Evolutionary conservation across 345 rosid genomes (phyloP).

Genomic region (Camelina hispida): DNA sequence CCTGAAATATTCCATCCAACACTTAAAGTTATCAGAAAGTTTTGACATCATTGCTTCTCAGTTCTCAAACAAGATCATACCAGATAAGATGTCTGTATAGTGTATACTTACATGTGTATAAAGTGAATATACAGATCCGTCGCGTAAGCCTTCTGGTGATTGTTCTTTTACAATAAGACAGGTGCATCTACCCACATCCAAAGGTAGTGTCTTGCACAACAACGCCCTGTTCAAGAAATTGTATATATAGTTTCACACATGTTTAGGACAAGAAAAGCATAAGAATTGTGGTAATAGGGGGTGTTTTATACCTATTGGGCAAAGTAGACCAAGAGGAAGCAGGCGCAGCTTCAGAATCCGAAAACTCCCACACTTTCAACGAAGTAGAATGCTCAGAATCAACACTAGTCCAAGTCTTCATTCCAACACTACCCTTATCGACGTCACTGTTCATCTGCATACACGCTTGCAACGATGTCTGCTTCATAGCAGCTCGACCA

Average conservation of each 20-base stretch:
- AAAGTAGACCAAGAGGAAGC: constrained; percentile 94
- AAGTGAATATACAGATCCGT: constrained; percentile 73
- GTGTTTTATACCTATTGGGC: constrained; percentile 67
- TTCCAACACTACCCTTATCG: constrained; percentile 56
- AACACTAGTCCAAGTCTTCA: constrained; percentile 60
- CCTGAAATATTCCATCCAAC: constrained; percentile 54
- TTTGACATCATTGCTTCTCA: not conserved
- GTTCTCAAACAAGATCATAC: not conserved
- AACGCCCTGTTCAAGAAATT: constrained; percentile 60
- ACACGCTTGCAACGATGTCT: constrained; percentile 75
- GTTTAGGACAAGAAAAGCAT: constrained; percentile 2
- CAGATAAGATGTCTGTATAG: not conserved
- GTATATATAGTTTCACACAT: not conserved
- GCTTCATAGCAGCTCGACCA: constrained; percentile 63
- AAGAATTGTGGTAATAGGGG: not conserved
- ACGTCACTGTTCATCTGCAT: constrained; percentile 76
- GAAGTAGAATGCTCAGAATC: constrained; percentile 74
- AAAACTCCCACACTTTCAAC: constrained; percentile 84
- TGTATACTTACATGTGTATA: constrained; percentile 72
- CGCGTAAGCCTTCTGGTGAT: constrained; percentile 53
- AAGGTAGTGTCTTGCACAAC: constrained; percentile 81
- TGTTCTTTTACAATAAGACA: constrained; percentile 82
- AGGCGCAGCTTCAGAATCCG: constrained; percentile 95
- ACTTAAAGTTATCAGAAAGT: constrained; percentile 2
- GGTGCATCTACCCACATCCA: constrained; percentile 89